These are phyloP conservation scores for Colletotrichum caudatum DNA, from an alignment of 2,329 filamentous ascomycete genomes.

Conservation along the genomic window DNA sequence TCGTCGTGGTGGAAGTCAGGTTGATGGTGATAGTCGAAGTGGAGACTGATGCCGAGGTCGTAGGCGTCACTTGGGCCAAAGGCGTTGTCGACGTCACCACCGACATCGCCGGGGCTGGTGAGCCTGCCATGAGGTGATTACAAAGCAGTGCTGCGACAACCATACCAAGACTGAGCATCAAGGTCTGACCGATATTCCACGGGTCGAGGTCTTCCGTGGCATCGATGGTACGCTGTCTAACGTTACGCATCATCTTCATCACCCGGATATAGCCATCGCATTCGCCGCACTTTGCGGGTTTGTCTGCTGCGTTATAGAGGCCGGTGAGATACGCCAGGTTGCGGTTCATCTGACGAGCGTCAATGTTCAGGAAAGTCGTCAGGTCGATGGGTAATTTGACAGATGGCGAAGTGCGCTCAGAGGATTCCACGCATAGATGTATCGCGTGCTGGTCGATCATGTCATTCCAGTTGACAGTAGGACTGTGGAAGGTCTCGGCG, in stretches of 20 bases:
- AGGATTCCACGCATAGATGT: conserved; percentile 61
- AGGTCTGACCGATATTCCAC: conserved; percentile 17
- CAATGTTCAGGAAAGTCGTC: conserved; percentile 62
- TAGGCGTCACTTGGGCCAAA: not conserved
- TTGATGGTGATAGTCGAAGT: conserved; percentile 53
- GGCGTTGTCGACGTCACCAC: conserved; percentile 14
- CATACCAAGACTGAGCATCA: conserved; percentile 11
- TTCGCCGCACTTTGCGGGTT: conserved; percentile 10
- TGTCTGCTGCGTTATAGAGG: conserved; percentile 46
- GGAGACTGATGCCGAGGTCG: conserved; percentile 17
- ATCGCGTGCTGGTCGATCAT: conserved; percentile 57
- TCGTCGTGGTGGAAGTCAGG: conserved; percentile 53
- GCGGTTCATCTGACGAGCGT: conserved; percentile 65
- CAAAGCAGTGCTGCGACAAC: conserved; percentile 21
- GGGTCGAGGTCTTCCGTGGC: conserved; percentile 21
- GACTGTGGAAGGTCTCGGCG: conserved; percentile 53
- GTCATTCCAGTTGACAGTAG: conserved; percentile 50
- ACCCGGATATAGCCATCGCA: conserved; percentile 2
- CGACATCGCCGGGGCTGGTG: conserved; percentile 5
- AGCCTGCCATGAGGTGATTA: conserved; percentile 24
- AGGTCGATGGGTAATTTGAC: conserved; percentile 62
- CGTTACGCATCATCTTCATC: conserved; percentile 21
- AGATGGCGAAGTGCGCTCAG: conserved; percentile 51
- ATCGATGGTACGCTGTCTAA: not conserved
- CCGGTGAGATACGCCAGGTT: conserved; percentile 64